Evolutionary conservation across 441 rosid genomes (phyloP).

Genomic region (Biscutella laevigata): DNA sequence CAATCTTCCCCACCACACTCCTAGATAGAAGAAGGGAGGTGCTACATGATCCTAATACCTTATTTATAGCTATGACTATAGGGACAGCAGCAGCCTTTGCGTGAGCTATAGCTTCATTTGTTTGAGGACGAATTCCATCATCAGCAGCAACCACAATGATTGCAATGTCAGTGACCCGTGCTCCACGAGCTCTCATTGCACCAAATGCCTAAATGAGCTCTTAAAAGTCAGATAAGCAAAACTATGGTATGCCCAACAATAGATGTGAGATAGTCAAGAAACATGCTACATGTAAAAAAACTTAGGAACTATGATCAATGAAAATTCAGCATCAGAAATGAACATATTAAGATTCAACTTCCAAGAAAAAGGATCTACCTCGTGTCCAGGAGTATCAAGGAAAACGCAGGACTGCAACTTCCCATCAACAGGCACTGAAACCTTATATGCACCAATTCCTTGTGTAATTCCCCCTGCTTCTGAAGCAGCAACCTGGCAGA

Average conservation of each 20-base stretch:
- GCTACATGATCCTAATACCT: slow-evolving; percentile 37
- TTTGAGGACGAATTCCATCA: slow-evolving; percentile 98
- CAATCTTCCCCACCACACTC: neutral
- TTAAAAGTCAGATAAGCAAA: slow-evolving; percentile 28
- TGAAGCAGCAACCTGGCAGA: slow-evolving; percentile 69
- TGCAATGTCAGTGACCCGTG: slow-evolving; percentile 92
- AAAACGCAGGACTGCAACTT: slow-evolving; percentile 74
- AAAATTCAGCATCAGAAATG: slow-evolving; percentile 1
- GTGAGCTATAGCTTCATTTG: slow-evolving; percentile 95
- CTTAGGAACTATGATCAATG: neutral
- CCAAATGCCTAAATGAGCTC: slow-evolving; percentile 77
- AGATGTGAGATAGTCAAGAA: neutral
- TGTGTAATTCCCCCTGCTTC: slow-evolving; percentile 99
- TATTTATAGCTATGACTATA: slow-evolving; percentile 80
- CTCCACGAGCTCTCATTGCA: slow-evolving; percentile 99
- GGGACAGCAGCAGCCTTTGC: slow-evolving; percentile 97
- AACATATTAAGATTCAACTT: slow-evolving; percentile 8
- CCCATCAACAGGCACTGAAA: slow-evolving; percentile 76
- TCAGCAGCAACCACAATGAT: slow-evolving; percentile 96
- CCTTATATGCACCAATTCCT: slow-evolving; percentile 93
- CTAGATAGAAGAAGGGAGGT: slow-evolving; percentile 2
- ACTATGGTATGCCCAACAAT: neutral
- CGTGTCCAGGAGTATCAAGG: slow-evolving; percentile 98
- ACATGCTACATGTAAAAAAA: slow-evolving; percentile 20
- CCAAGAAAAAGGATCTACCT: slow-evolving; percentile 41